Evolutionary conservation across 805 yeast genomes (phyloP), one percentile per base, ranked within the genome.

Genomic region (Suhomyces vadensis): DNA sequence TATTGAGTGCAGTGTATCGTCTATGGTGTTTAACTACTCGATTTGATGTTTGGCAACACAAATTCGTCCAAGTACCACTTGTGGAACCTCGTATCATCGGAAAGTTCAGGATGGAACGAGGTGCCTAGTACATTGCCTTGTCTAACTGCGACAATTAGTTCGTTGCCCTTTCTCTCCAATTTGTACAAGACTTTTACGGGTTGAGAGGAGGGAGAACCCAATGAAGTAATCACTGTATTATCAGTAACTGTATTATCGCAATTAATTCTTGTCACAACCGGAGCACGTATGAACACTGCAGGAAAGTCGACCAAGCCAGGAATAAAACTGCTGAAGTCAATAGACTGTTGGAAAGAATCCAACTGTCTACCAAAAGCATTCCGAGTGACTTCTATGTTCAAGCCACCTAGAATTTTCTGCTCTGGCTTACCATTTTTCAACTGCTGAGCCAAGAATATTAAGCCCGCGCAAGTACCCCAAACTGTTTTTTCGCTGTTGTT

Each of bases 381-480:
- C 43, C 95, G 67, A 39, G 75, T 73, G 17, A 85, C 87, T 25
- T 72, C 69, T 4, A 86, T 79, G 52, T 81, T 78, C 55, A 87
- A 62, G 1, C 85, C 87, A 1, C 88, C 86, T 33, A 87, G 65
- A 2, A 81, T 60, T 44, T 75, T 65, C 50, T 85, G 85, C 17
- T 77, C 74, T 1, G 69, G 71, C 38, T 73, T 73, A 16, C 81
- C 83, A 54, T 79, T 75, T 11, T 72, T 65, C 27, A 83, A 67
- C 37, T 73, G 69, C 43, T 74, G 69, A 6, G 90, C 75, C 19
- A 87, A 66, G 50, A 85, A 73, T 41, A 87, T 86, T 52, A 87
- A 66, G 2, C 95, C 95, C 2, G 95, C 95, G 63, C 95, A 87
- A 1, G 95, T 87, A 0, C 95, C 95, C 95, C 95, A 87, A 9